Conservation (phyloP, 2,329 filamentous ascomycete species). For the Pseudohalonectria lignicola region DNA sequence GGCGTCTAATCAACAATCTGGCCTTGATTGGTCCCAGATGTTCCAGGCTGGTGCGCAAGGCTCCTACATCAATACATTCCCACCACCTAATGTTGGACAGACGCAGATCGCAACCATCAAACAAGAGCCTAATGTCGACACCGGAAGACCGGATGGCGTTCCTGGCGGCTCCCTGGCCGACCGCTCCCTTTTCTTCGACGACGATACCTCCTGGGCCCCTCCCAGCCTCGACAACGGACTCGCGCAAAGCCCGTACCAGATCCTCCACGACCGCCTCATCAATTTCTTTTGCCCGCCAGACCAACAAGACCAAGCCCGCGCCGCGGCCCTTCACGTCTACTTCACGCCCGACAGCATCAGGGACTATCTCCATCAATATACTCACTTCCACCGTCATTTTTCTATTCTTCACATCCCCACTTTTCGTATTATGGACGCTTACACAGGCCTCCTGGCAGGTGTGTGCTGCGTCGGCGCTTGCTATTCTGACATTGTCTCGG, state of each 20-base stretch:
- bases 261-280: slow-evolving; percentile 43
- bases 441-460: slow-evolving; percentile 54
- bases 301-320: slow-evolving; percentile 27
- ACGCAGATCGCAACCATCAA: slow-evolving; percentile 56
- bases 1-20: slow-evolving; percentile 47
- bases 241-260: slow-evolving; percentile 36
- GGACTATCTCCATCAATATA: slow-evolving; percentile 60
- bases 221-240: slow-evolving; percentile 13
- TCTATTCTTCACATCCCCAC: slow-evolving; percentile 62
- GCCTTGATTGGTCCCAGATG: slow-evolving; percentile 69
- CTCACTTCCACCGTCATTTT: slow-evolving; percentile 64
- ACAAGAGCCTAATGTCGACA: slow-evolving; percentile 48
- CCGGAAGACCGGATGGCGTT: slow-evolving; percentile 34
- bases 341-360: slow-evolving; percentile 59
- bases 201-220: slow-evolving; percentile 27
- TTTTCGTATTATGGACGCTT: slow-evolving; percentile 54
- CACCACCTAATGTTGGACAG: slow-evolving; percentile 56
- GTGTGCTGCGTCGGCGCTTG: slow-evolving; percentile 68
- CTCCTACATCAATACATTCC: slow-evolving; percentile 51
- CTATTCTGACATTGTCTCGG: slow-evolving; percentile 53
- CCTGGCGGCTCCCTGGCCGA: slow-evolving; percentile 25
- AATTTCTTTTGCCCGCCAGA: slow-evolving; percentile 46
- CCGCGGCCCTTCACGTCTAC: slow-evolving; percentile 43
- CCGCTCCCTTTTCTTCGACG: slow-evolving; percentile 33
- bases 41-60: slow-evolving; percentile 63